Evolutionary conservation across 768 basidiomycete genomes (phyloP).

Genomic region (Phanerodontia chrysosporium): DNA sequence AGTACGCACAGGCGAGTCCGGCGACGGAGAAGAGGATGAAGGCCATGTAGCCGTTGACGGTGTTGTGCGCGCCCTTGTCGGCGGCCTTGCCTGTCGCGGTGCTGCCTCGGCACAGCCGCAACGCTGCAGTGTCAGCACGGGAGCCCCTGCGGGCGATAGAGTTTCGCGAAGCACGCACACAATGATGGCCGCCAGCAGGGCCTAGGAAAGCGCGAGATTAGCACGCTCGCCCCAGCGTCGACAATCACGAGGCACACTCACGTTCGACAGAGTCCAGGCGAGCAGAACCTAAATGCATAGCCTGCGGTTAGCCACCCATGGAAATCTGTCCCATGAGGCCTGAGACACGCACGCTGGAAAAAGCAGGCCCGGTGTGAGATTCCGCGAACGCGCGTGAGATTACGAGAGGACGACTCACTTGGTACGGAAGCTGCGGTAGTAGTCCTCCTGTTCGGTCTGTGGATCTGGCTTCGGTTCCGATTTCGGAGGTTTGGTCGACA

Average conservation of each 20-base stretch:
- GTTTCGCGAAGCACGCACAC: conserved; percentile 41
- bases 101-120: conserved; percentile 19
- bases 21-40: conserved; percentile 87
- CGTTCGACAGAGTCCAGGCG: conserved; percentile 87
- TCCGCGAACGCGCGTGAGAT: background rate
- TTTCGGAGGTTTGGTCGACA: conserved; percentile 76
- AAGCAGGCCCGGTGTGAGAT: background rate
- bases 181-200: conserved; percentile 69
- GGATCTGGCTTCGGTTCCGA: conserved; percentile 58
- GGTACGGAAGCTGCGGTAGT: conserved; percentile 85
- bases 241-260: conserved; percentile 30
- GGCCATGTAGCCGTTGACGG: conserved; percentile 84
- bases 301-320: conserved; percentile 12
- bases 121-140: background rate
- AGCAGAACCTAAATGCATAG: conserved; percentile 55
- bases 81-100: conserved; percentile 50
- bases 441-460: conserved; percentile 73
- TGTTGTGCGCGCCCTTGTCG: conserved; percentile 39
- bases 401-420: conserved; percentile 43
- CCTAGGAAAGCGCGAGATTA: conserved; percentile 33
- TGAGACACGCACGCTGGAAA: conserved; percentile 4
- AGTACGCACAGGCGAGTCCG: conserved; percentile 76
- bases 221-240: conserved; percentile 3
- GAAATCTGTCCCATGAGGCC: conserved; percentile 1
- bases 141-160: background rate